Base-by-base conservation (phyloP, 306 rosid species). In the Acacia crassicarpa region DNA sequence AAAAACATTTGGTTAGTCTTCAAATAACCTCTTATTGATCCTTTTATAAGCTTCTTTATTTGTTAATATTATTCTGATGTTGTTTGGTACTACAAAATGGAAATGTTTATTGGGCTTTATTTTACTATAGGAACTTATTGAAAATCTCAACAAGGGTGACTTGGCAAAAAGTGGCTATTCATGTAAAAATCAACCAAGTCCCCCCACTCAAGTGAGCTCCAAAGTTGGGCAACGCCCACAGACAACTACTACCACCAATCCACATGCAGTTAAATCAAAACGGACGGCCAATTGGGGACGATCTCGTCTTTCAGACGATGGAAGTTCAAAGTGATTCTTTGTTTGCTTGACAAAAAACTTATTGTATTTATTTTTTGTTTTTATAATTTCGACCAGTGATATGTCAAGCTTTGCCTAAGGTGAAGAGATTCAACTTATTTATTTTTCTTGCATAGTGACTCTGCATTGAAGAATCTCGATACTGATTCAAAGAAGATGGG, bases 261-360 rank as follows among this genome's bases (percentile, higher is more conserved):
- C 95, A 59, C 87, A 85, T 80, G 90, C 98, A 9, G 86, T 85
- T 78, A 93, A 90, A 89, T 91, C 98, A 66, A 89, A 94, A 86
- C 91, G 99, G 70, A 95, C 99, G 5, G 94, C 94, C 78, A 95
- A 95, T 71, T 95, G 98, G 99, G 98, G 90, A 44, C 83, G 88
- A 13, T 8, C 89, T 72, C 87, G 89, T 51, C 38, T 41, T 59
- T 92, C 99, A 3, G 99, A 93, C 35, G 97, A 95, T 84, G 99
- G 93, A 87, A 89, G 89, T 67, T 92, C 98, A 84, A 93, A 94
- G 99, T 95, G 67, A 72, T 62, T 61, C 58, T 56, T 80, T 75
- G 59, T 40, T 41, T 38, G 35, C 65, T 48, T 16, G 48, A 76
- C 38, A 49, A 8, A 46, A 43, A 41, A 33, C 73, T 25, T 1